Evolutionary conservation across 192 early-diverging fungal genomes (phyloP), one percentile per base, ranked within the genome.

Genomic region (Spizellomyces punctatus): DNA sequence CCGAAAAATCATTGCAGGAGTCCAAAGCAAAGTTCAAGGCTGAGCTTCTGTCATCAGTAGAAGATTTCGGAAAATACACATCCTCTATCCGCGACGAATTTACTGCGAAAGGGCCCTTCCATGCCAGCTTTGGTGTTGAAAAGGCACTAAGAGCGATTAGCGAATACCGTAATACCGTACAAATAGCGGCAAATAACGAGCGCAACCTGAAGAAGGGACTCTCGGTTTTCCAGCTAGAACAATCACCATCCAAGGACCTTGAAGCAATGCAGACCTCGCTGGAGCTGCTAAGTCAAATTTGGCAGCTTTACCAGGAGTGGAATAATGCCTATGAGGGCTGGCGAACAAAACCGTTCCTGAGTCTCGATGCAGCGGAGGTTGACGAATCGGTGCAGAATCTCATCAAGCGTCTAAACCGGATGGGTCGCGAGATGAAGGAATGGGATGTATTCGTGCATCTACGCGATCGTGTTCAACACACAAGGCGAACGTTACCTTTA

Each of bases 1-100:
- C 81, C n/a, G 83, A 86, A 56, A 85, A 85, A 69, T 54, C 68
- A 12, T 67, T 88, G 47, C 86, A 88, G 60, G 87, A 88, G 14
- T 73, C 75, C 44, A 88, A 87, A 64, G 69, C 76, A 17, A 88
- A 85, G 69, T 88, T 88, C 73, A 88, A 83, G 67, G 46, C 79
- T 0, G 86, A 88, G 48, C 67, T 88, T 6, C 46, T 88, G 14
- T 47, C 67, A 12, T 67, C 82, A 12, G 76, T 85, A 7, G 86
- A 88, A 45, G 86, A 88, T 8, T 88, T 87, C 69, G 45, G 69
- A 2, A 85, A 79, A 69, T 48, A 66, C n/a, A 71, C 77, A 21
- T n/a, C 78, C 3, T 55, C 66, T 46, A 55, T 88, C 10, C 69
- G 76, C 10, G 86, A 85, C 55, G 86, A 88, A 10, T 87, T 88